Conservation (phyloP, 768 basidiomycete species). For the Hericium erinaceus region DNA sequence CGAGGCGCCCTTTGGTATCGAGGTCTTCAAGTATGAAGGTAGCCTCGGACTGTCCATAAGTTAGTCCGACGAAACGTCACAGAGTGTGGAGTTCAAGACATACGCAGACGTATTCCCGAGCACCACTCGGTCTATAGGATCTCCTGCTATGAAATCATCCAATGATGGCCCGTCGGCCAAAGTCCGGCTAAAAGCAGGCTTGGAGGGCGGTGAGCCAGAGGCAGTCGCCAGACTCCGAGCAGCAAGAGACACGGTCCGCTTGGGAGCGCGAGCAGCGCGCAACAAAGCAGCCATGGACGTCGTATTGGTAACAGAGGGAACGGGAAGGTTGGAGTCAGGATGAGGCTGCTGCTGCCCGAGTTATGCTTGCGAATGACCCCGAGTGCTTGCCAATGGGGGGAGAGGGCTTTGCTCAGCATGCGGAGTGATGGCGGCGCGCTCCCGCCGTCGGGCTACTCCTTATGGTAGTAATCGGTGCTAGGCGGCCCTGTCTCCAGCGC, state of each 20-base stretch:
- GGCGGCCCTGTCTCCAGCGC: too few species aligned
- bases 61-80: not conserved
- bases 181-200: constrained; percentile 37
- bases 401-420: not conserved
- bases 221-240: constrained; percentile 17
- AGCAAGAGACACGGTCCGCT: not conserved
- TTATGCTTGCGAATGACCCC: too few species aligned
- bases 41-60: constrained; percentile 59
- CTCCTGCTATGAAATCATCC: constrained; percentile 72
- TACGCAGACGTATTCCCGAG: constrained; percentile 67
- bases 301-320: not conserved
- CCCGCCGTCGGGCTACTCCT: not conserved
- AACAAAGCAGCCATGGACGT: constrained; percentile 4
- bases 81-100: constrained; percentile 15
- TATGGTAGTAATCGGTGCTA: too few species aligned
- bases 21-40: constrained; percentile 82
- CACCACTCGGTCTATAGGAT: constrained; percentile 48
- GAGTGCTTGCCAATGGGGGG: not conserved
- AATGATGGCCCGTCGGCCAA: constrained; percentile 64
- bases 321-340: too few species aligned
- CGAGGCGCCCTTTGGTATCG: constrained; percentile 81
- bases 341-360: too few species aligned
- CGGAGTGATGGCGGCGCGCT: not conserved
- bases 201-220: constrained; percentile 37
- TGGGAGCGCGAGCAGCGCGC: constrained; percentile 10